A percentile compares a stretch with the other conserved stretches of the same genome.
These are phyloP conservation scores for Porphyra umbilicalis DNA, from an alignment of 31 red algal genomes.

Conservation along the genomic window DNA sequence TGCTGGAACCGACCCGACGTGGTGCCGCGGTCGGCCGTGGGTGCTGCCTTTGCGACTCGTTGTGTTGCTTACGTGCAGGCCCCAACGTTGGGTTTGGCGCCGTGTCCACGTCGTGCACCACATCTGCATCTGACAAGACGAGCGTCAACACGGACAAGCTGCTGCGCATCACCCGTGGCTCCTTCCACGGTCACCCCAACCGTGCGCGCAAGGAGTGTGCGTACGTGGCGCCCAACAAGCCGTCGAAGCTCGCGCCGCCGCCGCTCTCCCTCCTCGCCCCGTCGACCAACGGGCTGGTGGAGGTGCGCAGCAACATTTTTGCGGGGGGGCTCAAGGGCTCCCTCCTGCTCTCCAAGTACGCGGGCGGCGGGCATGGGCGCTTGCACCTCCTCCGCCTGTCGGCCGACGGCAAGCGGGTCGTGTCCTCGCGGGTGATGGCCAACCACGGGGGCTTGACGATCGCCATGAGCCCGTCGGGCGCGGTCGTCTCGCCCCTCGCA, in stretches of 20 bases:
- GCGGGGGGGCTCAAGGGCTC: slow-evolving; percentile 48
- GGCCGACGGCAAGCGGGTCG: slow-evolving; percentile 13
- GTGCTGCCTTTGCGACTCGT: neutral
- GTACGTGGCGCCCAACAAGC: slow-evolving; percentile 18
- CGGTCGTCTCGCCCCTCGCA: slow-evolving; percentile 55
- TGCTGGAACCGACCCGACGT: no score
- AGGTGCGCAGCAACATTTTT: slow-evolving; percentile 68
- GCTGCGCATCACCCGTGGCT: slow-evolving; percentile 15
- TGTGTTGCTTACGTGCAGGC: neutral
- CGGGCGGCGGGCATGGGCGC: slow-evolving; percentile 39
- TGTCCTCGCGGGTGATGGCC: slow-evolving; percentile 29
- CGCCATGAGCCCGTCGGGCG: slow-evolving; percentile 32
- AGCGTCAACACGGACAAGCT: slow-evolving; percentile 21
- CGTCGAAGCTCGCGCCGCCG: slow-evolving; percentile 5
- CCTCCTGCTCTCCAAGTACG: slow-evolving; percentile 59
- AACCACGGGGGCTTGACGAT: slow-evolving; percentile 36
- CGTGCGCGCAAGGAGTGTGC: slow-evolving; percentile 29
- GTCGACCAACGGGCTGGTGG: slow-evolving; percentile 53
- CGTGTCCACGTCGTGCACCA: slow-evolving; percentile 25
- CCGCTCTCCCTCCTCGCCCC: slow-evolving; percentile 42
- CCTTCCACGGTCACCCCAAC: slow-evolving; percentile 68
- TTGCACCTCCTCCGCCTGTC: slow-evolving; percentile 34
- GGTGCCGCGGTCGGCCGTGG: no score
- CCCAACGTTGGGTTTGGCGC: slow-evolving; percentile 51
- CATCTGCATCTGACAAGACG: slow-evolving; percentile 3